A percentile compares a stretch with the other conserved stretches of the same genome.
phyloP scores from a whole-genome alignment of 1,139 yeast genomes.

The Trichomonascaceae sp. region DNA sequence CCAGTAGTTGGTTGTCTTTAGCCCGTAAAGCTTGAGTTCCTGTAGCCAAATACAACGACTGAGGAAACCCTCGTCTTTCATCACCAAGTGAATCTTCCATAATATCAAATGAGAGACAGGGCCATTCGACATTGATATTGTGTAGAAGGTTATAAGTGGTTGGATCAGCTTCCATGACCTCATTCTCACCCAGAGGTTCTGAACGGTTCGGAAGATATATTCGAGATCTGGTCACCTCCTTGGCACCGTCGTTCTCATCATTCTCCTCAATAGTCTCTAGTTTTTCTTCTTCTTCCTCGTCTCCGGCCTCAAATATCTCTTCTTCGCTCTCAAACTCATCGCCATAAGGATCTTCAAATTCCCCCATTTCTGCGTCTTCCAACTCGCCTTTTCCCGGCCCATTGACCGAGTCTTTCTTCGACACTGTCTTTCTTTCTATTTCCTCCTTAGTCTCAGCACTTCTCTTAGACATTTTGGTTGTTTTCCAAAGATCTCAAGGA shows the following conservation, averaged over 20 bases:
- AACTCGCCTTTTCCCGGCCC: constrained; percentile 23
- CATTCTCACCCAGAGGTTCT: constrained; percentile 90
- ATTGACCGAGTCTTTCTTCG: constrained; percentile 27
- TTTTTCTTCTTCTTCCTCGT: constrained; percentile 41
- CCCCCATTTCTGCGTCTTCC: constrained; percentile 63
- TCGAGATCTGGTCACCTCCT: constrained; percentile 22
- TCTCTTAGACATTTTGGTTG: constrained; percentile 23
- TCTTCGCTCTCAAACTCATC: constrained; percentile 91
- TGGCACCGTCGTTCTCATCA: constrained; percentile 30
- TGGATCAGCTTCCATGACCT: constrained; percentile 94
- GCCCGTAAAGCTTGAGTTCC: constrained; percentile 90
- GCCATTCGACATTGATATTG: constrained; percentile 93
- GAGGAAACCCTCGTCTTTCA: constrained; percentile 88
- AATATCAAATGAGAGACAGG: constrained; percentile 85
- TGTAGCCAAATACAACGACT: constrained; percentile 75
- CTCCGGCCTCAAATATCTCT: constrained; percentile 38
- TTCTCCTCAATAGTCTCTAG: constrained; percentile 35
- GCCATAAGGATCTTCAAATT: constrained; percentile 89
- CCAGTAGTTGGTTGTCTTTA: constrained; percentile 81
- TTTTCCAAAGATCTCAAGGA: background rate
- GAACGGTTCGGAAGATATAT: constrained; percentile 83
- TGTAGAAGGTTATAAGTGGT: constrained; percentile 95
- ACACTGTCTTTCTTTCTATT: constrained; percentile 21
- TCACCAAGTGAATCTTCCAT: constrained; percentile 81
- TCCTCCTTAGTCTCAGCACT: constrained; percentile 18